Evolutionary conservation across 192 early-diverging fungal species (phyloP).

Genomic region (Piromyces finnis): DNA sequence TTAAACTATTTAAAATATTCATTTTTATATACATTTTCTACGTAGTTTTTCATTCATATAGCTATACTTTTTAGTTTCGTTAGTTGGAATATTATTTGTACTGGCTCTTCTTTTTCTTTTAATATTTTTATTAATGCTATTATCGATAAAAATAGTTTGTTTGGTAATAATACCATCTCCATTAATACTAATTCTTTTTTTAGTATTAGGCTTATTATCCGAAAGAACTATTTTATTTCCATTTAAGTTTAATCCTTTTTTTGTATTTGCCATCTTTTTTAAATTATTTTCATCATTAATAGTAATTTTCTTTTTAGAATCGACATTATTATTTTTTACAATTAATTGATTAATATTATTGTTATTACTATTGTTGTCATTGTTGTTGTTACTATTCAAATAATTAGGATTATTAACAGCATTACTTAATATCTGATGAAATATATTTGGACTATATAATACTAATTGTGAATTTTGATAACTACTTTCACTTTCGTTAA

Average conservation of each 20-base stretch:
- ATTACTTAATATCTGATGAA: not conserved
- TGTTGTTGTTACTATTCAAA: no score
- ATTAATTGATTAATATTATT: no score
- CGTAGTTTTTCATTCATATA: not conserved
- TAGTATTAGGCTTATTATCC: no score
- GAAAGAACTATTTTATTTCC: no score
- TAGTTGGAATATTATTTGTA: not conserved
- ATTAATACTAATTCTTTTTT: not conserved
- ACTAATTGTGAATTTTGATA: not conserved
- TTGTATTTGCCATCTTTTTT: not conserved
- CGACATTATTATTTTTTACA: no score
- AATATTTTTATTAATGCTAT: not conserved
- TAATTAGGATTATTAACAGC: not conserved
- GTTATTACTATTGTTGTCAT: no score
- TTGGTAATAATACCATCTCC: not conserved
- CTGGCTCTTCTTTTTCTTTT: not conserved
- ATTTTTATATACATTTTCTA: not conserved
- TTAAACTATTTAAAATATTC: no score
- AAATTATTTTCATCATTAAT: not conserved
- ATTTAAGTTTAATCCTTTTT: not conserved
- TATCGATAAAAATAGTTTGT: not conserved
- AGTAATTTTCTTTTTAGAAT: not conserved
- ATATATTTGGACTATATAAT: not conserved
- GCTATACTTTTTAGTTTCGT: not conserved
- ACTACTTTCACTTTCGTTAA: not conserved